phyloP scores from a whole-genome alignment of 768 basidiomycete species.

The Lactifluus echinatus region DNA sequence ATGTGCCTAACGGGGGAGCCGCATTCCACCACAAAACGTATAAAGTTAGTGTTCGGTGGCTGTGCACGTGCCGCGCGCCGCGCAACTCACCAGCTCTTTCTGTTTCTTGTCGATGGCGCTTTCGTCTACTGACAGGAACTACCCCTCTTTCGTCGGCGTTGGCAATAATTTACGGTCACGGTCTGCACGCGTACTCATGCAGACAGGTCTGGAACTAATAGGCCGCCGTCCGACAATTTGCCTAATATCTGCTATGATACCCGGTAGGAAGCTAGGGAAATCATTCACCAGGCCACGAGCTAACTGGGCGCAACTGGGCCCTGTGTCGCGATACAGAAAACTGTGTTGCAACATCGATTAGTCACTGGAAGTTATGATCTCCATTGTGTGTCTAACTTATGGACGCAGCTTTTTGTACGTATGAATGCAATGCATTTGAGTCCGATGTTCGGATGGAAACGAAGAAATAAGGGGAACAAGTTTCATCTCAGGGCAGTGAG shows the following conservation, averaged over 20 bases:
- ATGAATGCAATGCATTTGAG: not conserved
- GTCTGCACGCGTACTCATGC: too few relatives aligned
- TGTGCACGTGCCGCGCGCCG: not conserved
- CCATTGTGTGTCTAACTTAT: not conserved
- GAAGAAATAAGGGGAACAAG: not conserved
- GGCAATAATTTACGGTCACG: too few relatives aligned
- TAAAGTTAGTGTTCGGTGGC: not conserved
- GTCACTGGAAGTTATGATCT: not conserved
- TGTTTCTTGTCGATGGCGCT: too few relatives aligned
- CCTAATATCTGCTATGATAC: not conserved
- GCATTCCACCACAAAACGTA: not conserved
- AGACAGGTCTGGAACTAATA: too few relatives aligned
- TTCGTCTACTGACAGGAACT: too few relatives aligned
- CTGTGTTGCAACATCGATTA: not conserved
- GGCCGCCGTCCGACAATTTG: not conserved
- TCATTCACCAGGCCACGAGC: not conserved
- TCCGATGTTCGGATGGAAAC: not conserved
- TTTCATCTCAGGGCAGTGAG: not conserved
- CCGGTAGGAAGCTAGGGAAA: not conserved
- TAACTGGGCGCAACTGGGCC: not conserved
- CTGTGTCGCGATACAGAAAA: slow-evolving; percentile 5
- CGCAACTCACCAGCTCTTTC: too few relatives aligned
- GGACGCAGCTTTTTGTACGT: not conserved
- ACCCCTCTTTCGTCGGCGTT: too few relatives aligned
- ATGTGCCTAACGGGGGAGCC: too few relatives aligned